Evolutionary conservation across 2,329 filamentous ascomycete genomes (phyloP).

Genomic region (Hypocrella siamensis): DNA sequence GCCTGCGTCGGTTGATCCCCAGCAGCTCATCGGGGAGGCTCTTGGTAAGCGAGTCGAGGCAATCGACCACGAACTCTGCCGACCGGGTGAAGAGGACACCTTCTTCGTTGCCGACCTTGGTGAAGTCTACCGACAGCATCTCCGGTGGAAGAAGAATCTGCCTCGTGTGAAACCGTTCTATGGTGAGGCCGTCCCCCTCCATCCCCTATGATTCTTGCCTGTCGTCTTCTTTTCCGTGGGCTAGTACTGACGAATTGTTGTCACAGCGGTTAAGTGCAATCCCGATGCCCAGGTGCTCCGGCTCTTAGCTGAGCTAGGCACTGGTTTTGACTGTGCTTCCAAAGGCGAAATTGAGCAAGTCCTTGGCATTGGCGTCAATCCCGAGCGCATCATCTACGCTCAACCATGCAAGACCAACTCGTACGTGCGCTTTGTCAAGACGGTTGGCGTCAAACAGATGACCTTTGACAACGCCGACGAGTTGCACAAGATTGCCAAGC

Average conservation of each 20-base stretch:
- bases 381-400: constrained; percentile 91
- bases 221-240: not conserved
- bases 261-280: constrained; percentile 90
- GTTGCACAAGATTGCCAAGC: constrained; percentile 90
- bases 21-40: constrained; percentile 73
- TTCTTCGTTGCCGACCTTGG: constrained; percentile 98
- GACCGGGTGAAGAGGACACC: constrained; percentile 86
- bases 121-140: constrained; percentile 95
- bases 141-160: constrained; percentile 94
- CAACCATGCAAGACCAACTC: constrained; percentile 99
- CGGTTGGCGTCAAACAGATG: constrained; percentile 86
- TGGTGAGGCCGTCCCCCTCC: constrained; percentile 38
- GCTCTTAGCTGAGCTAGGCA: constrained; percentile 75
- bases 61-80: constrained; percentile 78
- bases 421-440: constrained; percentile 80
- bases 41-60: constrained; percentile 70
- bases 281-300: constrained; percentile 79
- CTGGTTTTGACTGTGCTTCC: constrained; percentile 95
- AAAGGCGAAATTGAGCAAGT: constrained; percentile 95
- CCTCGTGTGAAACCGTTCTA: constrained; percentile 92
- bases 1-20: constrained; percentile 35
- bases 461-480: constrained; percentile 98
- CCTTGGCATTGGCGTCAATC: constrained; percentile 65
- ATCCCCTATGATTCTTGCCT: not conserved
- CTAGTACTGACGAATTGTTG: not conserved